phyloP scores from a whole-genome alignment of 1,284 basidiomycete genomes.

The Microbotryomycetes sp. region DNA sequence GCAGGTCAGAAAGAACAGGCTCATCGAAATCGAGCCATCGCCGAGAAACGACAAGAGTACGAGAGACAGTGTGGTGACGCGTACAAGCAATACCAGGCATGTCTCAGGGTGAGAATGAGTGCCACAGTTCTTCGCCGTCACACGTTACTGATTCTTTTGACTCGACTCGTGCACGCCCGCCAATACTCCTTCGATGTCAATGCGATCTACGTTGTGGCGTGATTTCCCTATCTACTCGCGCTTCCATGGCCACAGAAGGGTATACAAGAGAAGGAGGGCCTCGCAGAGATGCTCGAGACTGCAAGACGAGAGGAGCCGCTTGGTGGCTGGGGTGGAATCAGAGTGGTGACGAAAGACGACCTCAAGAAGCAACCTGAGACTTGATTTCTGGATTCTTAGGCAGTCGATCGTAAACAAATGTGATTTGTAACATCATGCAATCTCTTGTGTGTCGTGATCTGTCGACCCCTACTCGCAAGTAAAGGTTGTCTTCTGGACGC shows the following conservation, averaged over 20 bases:
- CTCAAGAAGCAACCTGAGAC: not conserved
- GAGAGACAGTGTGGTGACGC: slow-evolving; percentile 71
- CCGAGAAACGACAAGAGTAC: slow-evolving; percentile 62
- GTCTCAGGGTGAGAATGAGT: slow-evolving; percentile 58
- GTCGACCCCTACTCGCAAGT: too few species aligned
- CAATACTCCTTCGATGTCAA: slow-evolving; percentile 1
- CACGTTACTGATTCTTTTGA: not conserved
- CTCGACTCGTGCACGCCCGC: not conserved
- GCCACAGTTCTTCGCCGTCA: slow-evolving; percentile 21
- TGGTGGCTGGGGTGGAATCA: slow-evolving; percentile 34
- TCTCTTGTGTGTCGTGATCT: not conserved
- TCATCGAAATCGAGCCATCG: slow-evolving; percentile 46
- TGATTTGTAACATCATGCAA: too few species aligned
- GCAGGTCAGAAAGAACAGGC: slow-evolving; percentile 42
- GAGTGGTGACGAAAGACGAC: slow-evolving; percentile 23
- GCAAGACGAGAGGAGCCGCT: slow-evolving; percentile 76
- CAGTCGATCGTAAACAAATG: too few species aligned
- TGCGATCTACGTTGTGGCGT: not conserved
- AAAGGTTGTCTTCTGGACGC: too few species aligned
- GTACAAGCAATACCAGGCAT: slow-evolving; percentile 70
- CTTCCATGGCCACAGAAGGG: slow-evolving; percentile 55
- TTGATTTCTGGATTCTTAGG: too few species aligned
- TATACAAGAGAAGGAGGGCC: slow-evolving; percentile 62
- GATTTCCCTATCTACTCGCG: not conserved
- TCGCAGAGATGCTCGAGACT: slow-evolving; percentile 67